Conservation (phyloP, 1,284 basidiomycete species). For the Serendipita sp. region DNA sequence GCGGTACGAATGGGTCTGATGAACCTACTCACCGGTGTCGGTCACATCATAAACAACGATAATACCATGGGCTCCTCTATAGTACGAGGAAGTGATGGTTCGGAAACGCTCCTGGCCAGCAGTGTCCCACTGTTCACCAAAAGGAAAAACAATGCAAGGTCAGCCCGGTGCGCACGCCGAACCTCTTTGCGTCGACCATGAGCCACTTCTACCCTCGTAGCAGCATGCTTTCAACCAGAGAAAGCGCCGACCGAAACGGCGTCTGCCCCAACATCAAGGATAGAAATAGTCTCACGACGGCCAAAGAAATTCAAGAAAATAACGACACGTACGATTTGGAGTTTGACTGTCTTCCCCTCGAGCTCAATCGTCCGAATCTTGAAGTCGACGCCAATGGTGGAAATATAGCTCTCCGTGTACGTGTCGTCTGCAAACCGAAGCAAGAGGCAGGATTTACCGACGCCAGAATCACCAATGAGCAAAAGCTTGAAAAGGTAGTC, state of each 20-base stretch:
- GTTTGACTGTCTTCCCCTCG: slow-evolving; percentile 98
- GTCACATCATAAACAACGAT: slow-evolving; percentile 99
- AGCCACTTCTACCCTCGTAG: neutral
- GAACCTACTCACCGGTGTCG: slow-evolving; percentile 64
- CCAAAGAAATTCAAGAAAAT: slow-evolving; percentile 9
- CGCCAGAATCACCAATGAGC: slow-evolving; percentile 40
- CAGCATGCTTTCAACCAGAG: neutral
- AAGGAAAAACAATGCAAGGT: slow-evolving; percentile 11
- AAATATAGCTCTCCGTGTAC: slow-evolving; percentile 98
- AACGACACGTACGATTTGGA: slow-evolving; percentile 80
- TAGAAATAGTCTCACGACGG: neutral
- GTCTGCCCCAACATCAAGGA: neutral
- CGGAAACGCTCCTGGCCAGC: slow-evolving; percentile 96
- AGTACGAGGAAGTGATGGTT: slow-evolving; percentile 95
- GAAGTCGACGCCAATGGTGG: slow-evolving; percentile 98
- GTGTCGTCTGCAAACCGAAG: slow-evolving; percentile 99
- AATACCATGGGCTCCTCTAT: slow-evolving; percentile 92
- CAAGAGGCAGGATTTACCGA: slow-evolving; percentile 78
- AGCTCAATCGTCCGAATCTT: slow-evolving; percentile 99
- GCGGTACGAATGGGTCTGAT: neutral
- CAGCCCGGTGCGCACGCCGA: slow-evolving; percentile 4
- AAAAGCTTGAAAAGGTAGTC: slow-evolving; percentile 97
- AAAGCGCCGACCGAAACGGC: slow-evolving; percentile 7
- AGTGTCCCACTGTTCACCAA: slow-evolving; percentile 73
- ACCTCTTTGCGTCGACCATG: neutral